These are phyloP conservation scores for Byssochlamys sp. DNA, from an alignment of 2,329 filamentous ascomycete species.

Conservation along the genomic window DNA sequence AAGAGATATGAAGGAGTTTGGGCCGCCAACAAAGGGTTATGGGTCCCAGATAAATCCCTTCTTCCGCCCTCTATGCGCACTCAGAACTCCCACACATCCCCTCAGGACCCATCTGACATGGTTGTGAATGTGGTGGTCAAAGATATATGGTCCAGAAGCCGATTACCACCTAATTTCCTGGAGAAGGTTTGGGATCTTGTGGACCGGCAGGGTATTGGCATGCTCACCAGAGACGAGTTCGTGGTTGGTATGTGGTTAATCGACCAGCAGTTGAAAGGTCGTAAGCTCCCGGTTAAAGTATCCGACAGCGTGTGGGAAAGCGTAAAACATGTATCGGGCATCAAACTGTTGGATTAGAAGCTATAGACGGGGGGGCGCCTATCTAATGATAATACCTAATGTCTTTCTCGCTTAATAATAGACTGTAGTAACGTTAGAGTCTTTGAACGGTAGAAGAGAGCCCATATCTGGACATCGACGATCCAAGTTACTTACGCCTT, in stretches of 20 bases:
- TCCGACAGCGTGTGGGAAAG: conserved; percentile 41
- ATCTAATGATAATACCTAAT: background rate
- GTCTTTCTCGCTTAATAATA: background rate
- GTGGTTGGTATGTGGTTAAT: conserved; percentile 44
- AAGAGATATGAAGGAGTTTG: conserved; percentile 44
- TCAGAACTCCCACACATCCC: conserved; percentile 9
- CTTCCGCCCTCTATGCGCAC: conserved; percentile 5
- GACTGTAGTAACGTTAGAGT: background rate
- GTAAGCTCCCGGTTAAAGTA: conserved; percentile 37
- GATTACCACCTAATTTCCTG: conserved; percentile 28
- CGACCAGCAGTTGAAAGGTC: conserved; percentile 39
- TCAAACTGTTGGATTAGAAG: conserved; percentile 16
- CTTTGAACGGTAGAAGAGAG: background rate
- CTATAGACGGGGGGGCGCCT: background rate
- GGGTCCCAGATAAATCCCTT: conserved; percentile 16
- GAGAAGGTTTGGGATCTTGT: conserved; percentile 41
- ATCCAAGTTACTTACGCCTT: background rate
- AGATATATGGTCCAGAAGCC: conserved; percentile 42
- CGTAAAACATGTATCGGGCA: conserved; percentile 31
- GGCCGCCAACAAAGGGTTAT: conserved; percentile 40
- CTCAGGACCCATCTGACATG: conserved; percentile 24
- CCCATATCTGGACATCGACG: background rate
- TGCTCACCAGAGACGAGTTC: conserved; percentile 38
- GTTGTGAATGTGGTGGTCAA: conserved; percentile 39
- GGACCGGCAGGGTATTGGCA: conserved; percentile 25